Conservation (phyloP, 2,329 filamentous ascomycete species). For the Pseudogymnoascus sp. region DNA sequence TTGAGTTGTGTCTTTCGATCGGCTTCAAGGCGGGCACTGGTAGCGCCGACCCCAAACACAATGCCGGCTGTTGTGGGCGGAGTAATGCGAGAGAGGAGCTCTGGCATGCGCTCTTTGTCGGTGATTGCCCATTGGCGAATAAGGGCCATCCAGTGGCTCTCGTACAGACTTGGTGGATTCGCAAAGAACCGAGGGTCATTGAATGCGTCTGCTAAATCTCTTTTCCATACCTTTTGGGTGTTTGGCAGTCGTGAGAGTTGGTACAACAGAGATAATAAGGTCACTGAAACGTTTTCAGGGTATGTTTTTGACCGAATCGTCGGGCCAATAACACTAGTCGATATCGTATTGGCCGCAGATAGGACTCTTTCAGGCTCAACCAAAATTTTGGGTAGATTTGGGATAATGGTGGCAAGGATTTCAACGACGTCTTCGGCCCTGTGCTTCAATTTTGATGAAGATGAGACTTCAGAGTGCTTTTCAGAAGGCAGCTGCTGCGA, state of each 20-base stretch:
- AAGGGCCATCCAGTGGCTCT: slow-evolving; percentile 71
- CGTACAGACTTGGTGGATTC: slow-evolving; percentile 56
- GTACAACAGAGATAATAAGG: slow-evolving; percentile 63
- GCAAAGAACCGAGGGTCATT: slow-evolving; percentile 81
- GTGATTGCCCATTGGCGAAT: slow-evolving; percentile 74
- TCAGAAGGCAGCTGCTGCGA: slow-evolving; percentile 32
- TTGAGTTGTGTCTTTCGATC: slow-evolving; percentile 89
- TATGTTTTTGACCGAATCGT: slow-evolving; percentile 77
- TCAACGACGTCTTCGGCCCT: slow-evolving; percentile 67
- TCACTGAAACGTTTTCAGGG: slow-evolving; percentile 71
- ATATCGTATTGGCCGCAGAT: slow-evolving; percentile 70
- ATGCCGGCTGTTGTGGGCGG: slow-evolving; percentile 89
- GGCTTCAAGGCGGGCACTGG: slow-evolving; percentile 86
- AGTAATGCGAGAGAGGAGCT: slow-evolving; percentile 69
- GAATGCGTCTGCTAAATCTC: slow-evolving; percentile 85
- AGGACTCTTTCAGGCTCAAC: slow-evolving; percentile 78
- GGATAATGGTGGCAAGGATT: slow-evolving; percentile 71
- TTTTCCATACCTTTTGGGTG: slow-evolving; percentile 84
- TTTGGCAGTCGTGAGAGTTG: slow-evolving; percentile 70
- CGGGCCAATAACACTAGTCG: slow-evolving; percentile 72
- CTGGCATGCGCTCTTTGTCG: slow-evolving; percentile 82
- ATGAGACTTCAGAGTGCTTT: slow-evolving; percentile 30
- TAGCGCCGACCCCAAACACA: slow-evolving; percentile 96
- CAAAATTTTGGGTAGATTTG: slow-evolving; percentile 72
- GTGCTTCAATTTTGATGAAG: slow-evolving; percentile 24